phyloP scores from a whole-genome alignment of 495 filamentous ascomycete species.

The Aspergillus leporis region DNA sequence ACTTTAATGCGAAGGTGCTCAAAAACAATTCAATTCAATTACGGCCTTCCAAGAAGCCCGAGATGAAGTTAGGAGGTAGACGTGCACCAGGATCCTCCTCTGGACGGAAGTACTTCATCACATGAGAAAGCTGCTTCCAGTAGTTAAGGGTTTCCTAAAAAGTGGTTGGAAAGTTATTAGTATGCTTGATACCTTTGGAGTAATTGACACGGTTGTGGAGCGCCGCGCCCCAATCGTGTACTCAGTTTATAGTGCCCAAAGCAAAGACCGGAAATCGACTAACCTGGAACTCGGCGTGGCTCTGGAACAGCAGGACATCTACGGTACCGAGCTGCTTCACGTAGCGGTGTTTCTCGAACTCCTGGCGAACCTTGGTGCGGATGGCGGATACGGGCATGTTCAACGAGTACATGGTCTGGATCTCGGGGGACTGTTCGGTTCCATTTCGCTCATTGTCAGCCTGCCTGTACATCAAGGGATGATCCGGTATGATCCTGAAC shows the following conservation, averaged over 20 bases:
- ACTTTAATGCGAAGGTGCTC: slow-evolving; percentile 25
- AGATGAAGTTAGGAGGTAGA: slow-evolving; percentile 84
- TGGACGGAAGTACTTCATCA: slow-evolving; percentile 94
- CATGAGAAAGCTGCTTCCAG: slow-evolving; percentile 96
- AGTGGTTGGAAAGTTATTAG: slow-evolving; percentile 5
- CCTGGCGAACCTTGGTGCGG: slow-evolving; percentile 92
- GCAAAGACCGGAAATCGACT: slow-evolving; percentile 4
- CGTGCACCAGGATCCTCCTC: slow-evolving; percentile 80
- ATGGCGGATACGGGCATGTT: slow-evolving; percentile 83
- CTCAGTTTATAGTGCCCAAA: background rate
- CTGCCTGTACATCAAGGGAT: background rate
- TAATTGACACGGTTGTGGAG: background rate
- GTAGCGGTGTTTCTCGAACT: slow-evolving; percentile 94
- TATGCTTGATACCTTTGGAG: background rate
- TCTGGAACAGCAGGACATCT: slow-evolving; percentile 85
- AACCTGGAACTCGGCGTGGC: slow-evolving; percentile 87
- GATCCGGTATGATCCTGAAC: background rate
- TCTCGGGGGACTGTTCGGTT: slow-evolving; percentile 77
- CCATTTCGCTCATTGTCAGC: slow-evolving; percentile 17
- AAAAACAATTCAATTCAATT: slow-evolving; percentile 35
- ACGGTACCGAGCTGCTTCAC: slow-evolving; percentile 84
- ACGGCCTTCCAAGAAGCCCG: slow-evolving; percentile 81
- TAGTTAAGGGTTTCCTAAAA: slow-evolving; percentile 93
- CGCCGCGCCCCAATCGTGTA: background rate
- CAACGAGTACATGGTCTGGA: slow-evolving; percentile 93